A percentile compares a stretch with the other conserved stretches of the same genome.
Conservation (phyloP, 202 grass and related monocot species). For the Panicum virgatum region DNA sequence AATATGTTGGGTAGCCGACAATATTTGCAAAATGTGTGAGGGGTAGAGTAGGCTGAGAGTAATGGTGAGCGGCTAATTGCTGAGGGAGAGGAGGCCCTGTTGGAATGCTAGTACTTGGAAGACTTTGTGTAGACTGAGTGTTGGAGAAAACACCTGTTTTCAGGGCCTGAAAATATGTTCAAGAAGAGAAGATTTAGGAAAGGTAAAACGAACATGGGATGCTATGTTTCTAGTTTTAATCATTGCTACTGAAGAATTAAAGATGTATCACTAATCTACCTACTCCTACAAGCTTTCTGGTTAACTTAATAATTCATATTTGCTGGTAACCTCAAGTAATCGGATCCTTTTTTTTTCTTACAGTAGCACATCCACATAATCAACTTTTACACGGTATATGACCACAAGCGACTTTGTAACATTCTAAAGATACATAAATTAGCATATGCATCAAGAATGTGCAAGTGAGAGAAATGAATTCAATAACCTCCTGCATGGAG, state of each 20-base stretch:
- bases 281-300: neutral
- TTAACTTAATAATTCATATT: conserved; percentile 7
- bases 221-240: neutral
- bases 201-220: neutral
- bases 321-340: neutral
- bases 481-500: conserved; percentile 77
- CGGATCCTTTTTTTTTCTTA: neutral
- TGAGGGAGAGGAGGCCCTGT: conserved; percentile 67
- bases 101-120: conserved; percentile 59
- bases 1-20: conserved; percentile 78
- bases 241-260: neutral
- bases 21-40: conserved; percentile 76
- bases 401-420: neutral
- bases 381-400: neutral
- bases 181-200: conserved; percentile 1
- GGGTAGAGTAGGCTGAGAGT: conserved; percentile 81
- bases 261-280: neutral
- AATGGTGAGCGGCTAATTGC: conserved; percentile 81
- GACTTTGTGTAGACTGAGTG: conserved; percentile 60
- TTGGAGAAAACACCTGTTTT: conserved; percentile 78
- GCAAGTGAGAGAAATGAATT: neutral
- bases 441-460: conserved; percentile 1
- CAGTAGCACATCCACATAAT: neutral
- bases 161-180: conserved; percentile 50
- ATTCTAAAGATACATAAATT: conserved; percentile 10